These are phyloP conservation scores for Verbena officinalis DNA, from an alignment of 257 asterid genomes.

Conservation along the genomic window DNA sequence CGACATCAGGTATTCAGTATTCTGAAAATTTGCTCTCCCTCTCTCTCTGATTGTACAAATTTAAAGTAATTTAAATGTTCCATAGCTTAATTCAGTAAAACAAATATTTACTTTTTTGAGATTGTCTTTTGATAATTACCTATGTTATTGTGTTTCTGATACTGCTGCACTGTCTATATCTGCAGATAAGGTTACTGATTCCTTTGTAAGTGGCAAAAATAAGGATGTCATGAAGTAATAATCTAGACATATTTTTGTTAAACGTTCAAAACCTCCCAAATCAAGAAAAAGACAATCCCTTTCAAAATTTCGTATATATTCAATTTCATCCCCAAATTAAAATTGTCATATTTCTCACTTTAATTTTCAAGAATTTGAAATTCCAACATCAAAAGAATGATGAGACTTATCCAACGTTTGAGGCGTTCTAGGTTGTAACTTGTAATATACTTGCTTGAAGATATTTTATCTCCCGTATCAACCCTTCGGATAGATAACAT, in stretches of 20 bases:
- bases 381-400: background rate
- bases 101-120: background rate
- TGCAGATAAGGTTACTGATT: background rate
- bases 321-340: no score
- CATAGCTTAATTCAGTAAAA: background rate
- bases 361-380: conserved; percentile 3
- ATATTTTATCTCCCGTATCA: background rate
- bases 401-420: background rate
- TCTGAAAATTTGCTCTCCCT: background rate
- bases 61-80: background rate
- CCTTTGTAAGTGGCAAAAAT: background rate
- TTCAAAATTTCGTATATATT: no score
- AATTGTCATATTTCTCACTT: background rate
- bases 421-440: no score
- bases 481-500: no score
- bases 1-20: conserved; percentile 34
- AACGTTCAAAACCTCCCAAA: no score
- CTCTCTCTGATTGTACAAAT: background rate
- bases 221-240: no score
- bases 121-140: background rate
- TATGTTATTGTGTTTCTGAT: conserved; percentile 2
- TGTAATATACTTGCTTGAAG: no score
- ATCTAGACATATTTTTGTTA: no score
- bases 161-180: background rate
- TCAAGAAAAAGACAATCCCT: no score